phyloP scores from a whole-genome alignment of 2,329 filamentous ascomycete species.

The Coccinonectria pachysandricola region DNA sequence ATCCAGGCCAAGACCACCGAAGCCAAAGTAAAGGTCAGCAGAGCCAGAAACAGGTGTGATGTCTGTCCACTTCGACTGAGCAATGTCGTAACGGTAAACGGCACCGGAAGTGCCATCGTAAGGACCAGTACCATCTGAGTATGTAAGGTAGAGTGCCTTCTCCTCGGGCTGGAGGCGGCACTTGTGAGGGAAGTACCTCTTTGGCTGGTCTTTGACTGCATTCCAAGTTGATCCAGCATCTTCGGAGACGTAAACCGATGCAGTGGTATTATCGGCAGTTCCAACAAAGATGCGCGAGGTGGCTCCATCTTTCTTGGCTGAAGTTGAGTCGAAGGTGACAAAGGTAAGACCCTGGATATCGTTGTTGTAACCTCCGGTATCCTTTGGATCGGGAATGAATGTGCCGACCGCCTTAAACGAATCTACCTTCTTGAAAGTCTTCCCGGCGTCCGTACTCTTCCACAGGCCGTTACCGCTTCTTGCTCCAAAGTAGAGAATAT shows the following conservation, averaged over 20 bases:
- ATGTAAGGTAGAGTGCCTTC: constrained; percentile 44
- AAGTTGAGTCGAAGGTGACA: constrained; percentile 46
- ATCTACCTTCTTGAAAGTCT: constrained; percentile 40
- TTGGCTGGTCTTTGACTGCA: constrained; percentile 39
- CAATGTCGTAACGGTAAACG: constrained; percentile 44
- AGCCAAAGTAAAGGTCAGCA: constrained; percentile 41
- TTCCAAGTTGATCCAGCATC: constrained; percentile 44
- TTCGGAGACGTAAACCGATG: constrained; percentile 43
- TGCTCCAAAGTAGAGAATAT: constrained; percentile 48
- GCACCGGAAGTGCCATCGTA: constrained; percentile 45
- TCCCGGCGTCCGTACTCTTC: constrained; percentile 47
- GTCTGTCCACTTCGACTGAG: constrained; percentile 38
- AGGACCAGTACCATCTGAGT: constrained; percentile 44
- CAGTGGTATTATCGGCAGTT: constrained; percentile 39
- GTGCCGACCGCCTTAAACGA: constrained; percentile 42
- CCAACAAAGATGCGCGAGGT: constrained; percentile 49
- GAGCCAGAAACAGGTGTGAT: constrained; percentile 44
- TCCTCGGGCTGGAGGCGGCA: constrained; percentile 38
- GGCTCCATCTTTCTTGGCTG: constrained; percentile 31
- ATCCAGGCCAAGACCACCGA: constrained; percentile 45
- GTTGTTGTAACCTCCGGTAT: constrained; percentile 32
- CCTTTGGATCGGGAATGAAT: constrained; percentile 34
- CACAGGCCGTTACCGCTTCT: constrained; percentile 49
- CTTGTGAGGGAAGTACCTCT: constrained; percentile 43
- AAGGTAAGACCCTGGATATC: constrained; percentile 39